A percentile compares a stretch with the other conserved stretches of the same genome.
These are phyloP conservation scores for Saccharomyces pastorianus DNA, from an alignment of 1,139 yeast species.

Conservation along the genomic window DNA sequence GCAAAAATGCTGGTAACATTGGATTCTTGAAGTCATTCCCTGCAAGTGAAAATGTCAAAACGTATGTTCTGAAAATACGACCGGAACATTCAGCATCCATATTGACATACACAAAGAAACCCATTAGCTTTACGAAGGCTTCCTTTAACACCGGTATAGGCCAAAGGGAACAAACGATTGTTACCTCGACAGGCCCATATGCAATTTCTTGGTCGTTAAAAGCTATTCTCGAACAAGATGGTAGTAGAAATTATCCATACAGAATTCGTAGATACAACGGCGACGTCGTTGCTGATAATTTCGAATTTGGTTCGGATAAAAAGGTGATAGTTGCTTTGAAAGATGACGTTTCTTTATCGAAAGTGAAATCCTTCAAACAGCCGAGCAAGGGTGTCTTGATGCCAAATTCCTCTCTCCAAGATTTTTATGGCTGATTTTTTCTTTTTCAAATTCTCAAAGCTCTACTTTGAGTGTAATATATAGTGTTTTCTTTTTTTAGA, in stretches of 20 bases:
- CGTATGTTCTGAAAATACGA: conserved; percentile 55
- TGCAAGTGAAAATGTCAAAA: conserved; percentile 58
- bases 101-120: conserved; percentile 43
- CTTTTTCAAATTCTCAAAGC: not conserved
- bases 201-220: conserved; percentile 74
- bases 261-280: conserved; percentile 55
- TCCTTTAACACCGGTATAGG: conserved; percentile 64
- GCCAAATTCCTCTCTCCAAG: conserved; percentile 9
- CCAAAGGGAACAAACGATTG: conserved; percentile 59
- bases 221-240: conserved; percentile 47
- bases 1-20: conserved; percentile 49
- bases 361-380: conserved; percentile 47
- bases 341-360: conserved; percentile 62
- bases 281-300: conserved; percentile 67
- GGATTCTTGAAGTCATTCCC: conserved; percentile 66
- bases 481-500: not conserved
- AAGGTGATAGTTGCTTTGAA: conserved; percentile 63
- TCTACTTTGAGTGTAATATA: not conserved
- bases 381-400: conserved; percentile 40
- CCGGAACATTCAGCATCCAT: conserved; percentile 71
- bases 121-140: conserved; percentile 60
- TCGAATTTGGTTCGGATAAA: conserved; percentile 63
- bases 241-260: conserved; percentile 40
- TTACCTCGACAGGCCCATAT: conserved; percentile 73
- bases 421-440: conserved; percentile 4